Evolutionary conservation across 306 rosid genomes (phyloP), one percentile per base, ranked within the genome.

Genomic region (Trifolium pratense): DNA sequence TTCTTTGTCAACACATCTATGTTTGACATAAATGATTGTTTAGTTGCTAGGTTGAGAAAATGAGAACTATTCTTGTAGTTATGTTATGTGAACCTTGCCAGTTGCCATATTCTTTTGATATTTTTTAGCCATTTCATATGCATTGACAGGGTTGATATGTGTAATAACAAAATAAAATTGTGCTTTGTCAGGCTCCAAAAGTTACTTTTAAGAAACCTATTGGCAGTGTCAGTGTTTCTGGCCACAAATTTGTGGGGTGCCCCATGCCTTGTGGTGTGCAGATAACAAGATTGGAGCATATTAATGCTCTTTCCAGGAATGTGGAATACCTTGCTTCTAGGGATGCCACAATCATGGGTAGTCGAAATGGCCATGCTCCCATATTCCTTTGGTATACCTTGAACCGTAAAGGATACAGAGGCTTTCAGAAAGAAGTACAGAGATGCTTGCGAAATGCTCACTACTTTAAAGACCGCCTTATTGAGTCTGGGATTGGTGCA

Each of bases 251-350:
- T 13, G 90, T 86, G 21, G 90, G 87, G 48, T 86, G 86, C 68
- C 87, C 90, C 18, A 83, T 86, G 90, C 90, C 90, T 43, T 86
- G 87, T 52, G 87, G 87, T 39, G 87, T 86, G 74, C 87, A 86
- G 79, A 69, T 86, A 72, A 86, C 87, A 31, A 78, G 87, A 81
- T 76, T 83, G 82, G 71, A 78, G 77, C 66, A 81, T 58, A 43
- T 79, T 4, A 85, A 85, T 75, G 86, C 81, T 40, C 88, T 85
- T 57, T 75, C 88, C 7, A 82, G 82, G 71, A 78, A 85, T 72
- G 88, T 85, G 52, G 88, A 85, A 71, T 85, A 85, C 78, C 80
- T 85, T 34, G 88, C 88, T 23, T 85, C 88, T 14, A 85, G 88
- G 70, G 88, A 85, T 57, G 86, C 88, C 25, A 85, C 88, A 23